These are phyloP conservation scores for Niveomyces coronatus DNA, from an alignment of 2,329 filamentous ascomycete genomes.

Conservation along the genomic window DNA sequence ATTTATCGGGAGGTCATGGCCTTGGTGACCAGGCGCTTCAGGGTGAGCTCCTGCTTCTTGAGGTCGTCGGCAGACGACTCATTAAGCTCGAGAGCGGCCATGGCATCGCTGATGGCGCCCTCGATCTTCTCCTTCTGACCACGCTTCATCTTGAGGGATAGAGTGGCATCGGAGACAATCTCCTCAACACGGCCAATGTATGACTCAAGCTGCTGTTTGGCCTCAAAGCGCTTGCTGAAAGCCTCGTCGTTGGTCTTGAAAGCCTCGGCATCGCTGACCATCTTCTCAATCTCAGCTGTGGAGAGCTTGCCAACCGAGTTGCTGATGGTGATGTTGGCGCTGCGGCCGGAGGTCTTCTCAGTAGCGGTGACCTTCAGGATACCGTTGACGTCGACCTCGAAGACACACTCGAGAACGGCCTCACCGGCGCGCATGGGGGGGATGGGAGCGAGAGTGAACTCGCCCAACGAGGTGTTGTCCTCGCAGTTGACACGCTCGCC, in stretches of 20 bases:
- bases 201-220: constrained; percentile 96
- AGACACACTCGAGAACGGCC: constrained; percentile 92
- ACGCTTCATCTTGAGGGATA: constrained; percentile 96
- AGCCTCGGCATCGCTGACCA: constrained; percentile 94
- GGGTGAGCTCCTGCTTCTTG: constrained; percentile 98
- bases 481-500: constrained; percentile 97
- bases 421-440: constrained; percentile 89
- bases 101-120: constrained; percentile 89
- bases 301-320: constrained; percentile 99
- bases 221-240: constrained; percentile 99
- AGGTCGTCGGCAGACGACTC: constrained; percentile 87
- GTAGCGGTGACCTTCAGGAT: constrained; percentile 99
- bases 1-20: constrained; percentile 84
- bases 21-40: constrained; percentile 98
- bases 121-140: constrained; percentile 99
- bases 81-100: constrained; percentile 93
- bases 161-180: constrained; percentile 91
- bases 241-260: constrained; percentile 98
- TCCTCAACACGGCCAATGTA: constrained; percentile 99
- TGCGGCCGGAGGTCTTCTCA: constrained; percentile 96
- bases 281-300: constrained; percentile 87
- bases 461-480: constrained; percentile 94
- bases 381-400: constrained; percentile 99
- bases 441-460: constrained; percentile 88
- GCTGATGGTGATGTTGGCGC: constrained; percentile 98